Evolutionary conservation across 352 stramenopile species (phyloP), one percentile per base, ranked within the genome.

Genomic region (Pilasporangium apinafurcum): DNA sequence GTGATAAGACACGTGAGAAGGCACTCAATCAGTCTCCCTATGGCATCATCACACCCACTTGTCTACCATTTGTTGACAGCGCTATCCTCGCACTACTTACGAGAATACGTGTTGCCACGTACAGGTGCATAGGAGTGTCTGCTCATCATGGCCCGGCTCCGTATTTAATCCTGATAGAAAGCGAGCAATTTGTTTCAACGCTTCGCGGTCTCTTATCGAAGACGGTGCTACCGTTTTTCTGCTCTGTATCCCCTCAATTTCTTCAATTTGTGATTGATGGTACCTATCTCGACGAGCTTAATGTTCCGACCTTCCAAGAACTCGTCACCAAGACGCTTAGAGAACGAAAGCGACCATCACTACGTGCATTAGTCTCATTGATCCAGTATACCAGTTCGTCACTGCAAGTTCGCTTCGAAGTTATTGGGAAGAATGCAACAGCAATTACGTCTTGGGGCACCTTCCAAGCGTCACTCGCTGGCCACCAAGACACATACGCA

Each of bases 241-340:
- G 70, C 65, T 72, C 53, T 0, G 56, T 91, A 2, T 77, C 73
- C 7, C 42, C 54, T 14, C 64, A 59, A 5, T 58, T 44, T 5
- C 64, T 90, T 12, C 67, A 74, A 14, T 70, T 90, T 8, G 68
- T 73, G 2, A 79, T 90, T 30, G 74, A 86, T 25, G 57, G 58
- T 0, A 72, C 75, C 24, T 82, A 65, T 18, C 43, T 90, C 4
- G 38, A 59, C 1, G 69, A 83, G 20, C 56, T 68, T 37, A 59
- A 44, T 9, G 51, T 48, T 13, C 45, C 53, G 0, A 83, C 39
- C 37, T 88, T 88, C 38, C 69, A 81, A 21, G 72, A 88, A 13
- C 51, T 77, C 10, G 74, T 88, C 7, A 61, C 52, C 0, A 60
- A 83, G 22, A 53, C 56, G 2, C 35, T 88, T 1, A 59, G n/a